Conservation (phyloP, 345 rosid genomes). For the Hibiscus syriacus region DNA sequence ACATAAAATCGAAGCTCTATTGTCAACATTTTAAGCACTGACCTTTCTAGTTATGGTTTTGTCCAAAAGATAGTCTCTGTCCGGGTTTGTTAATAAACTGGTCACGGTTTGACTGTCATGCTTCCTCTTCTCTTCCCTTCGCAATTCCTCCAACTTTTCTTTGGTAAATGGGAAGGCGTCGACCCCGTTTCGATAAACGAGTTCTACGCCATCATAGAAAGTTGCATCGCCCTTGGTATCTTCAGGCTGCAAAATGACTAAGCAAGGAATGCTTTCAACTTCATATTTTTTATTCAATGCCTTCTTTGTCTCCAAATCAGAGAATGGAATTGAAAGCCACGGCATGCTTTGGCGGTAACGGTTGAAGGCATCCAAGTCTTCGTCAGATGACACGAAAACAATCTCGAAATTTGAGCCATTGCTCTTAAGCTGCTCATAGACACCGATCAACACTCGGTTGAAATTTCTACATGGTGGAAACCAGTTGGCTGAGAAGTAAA, state of each 20-base stretch:
- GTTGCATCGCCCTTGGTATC: slow-evolving; percentile 28
- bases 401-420: slow-evolving; percentile 37
- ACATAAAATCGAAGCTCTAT: too few species aligned
- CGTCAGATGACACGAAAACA: slow-evolving; percentile 53
- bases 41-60: slow-evolving; percentile 35
- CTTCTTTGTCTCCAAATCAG: slow-evolving; percentile 51
- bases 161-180: slow-evolving; percentile 49
- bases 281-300: slow-evolving; percentile 34
- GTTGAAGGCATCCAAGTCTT: slow-evolving; percentile 43
- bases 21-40: neutral
- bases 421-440: slow-evolving; percentile 34
- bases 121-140: slow-evolving; percentile 32
- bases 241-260: slow-evolving; percentile 38
- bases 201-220: slow-evolving; percentile 36
- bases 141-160: slow-evolving; percentile 39
- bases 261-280: slow-evolving; percentile 50
- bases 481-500: slow-evolving; percentile 68
- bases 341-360: slow-evolving; percentile 47
- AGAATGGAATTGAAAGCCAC: slow-evolving; percentile 51
- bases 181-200: slow-evolving; percentile 37
- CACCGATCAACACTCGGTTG: slow-evolving; percentile 23
- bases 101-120: slow-evolving; percentile 40
- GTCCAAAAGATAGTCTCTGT: slow-evolving; percentile 37
- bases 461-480: slow-evolving; percentile 42
- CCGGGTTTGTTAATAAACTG: slow-evolving; percentile 26